Evolutionary conservation across 2,329 filamentous ascomycete species (phyloP), one percentile per base, ranked within the genome.

Genomic region (Nectriaceae sp.): DNA sequence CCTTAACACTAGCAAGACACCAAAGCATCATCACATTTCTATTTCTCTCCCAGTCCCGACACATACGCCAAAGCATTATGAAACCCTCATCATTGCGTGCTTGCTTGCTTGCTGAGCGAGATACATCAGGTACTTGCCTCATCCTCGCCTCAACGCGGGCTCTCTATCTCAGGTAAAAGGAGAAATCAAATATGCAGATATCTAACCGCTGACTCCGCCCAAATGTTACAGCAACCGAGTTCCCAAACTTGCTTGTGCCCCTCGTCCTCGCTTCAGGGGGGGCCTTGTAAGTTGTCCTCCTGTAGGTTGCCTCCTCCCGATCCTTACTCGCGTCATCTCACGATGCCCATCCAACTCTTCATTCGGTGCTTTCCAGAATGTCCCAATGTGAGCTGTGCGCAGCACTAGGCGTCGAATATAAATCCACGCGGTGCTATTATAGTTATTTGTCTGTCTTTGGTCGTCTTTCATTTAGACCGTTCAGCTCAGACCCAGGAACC

Each of bases 401-500:
- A n/a, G n/a, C n/a, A n/a, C n/a, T n/a, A n/a, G n/a, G n/a, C n/a
- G n/a, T n/a, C n/a, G n/a, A n/a, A n/a, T n/a, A n/a, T n/a, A n/a
- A n/a, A n/a, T n/a, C n/a, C n/a, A n/a, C n/a, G n/a, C n/a, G n/a
- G n/a, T n/a, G n/a, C n/a, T n/a, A n/a, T n/a, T n/a, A 11, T 36
- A 10, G 8, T n/a, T 6, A n/a, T 36, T 36, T 11, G n/a, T 18
- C 5, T 15, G 33, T 36, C 33, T 18, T 36, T 6, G 8, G 6
- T 19, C n/a, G 35, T 47, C 47, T 16, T 52, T 26, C 5, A 18
- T 33, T 38, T 40, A 33, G 40, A 21, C 22, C 10, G 8, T 37
- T 54, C 50, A 69, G 55, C 77, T 75, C 60, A 85, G 63, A 13
- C 75, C 69, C 57, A 96, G 75, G 26, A 88, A 67, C 60, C 79